Percentiles rank a stretch among this genome's conserved stretches.
Conservation (phyloP, 2,329 filamentous ascomycete genomes). For the Trichoderma cornu-damae region DNA sequence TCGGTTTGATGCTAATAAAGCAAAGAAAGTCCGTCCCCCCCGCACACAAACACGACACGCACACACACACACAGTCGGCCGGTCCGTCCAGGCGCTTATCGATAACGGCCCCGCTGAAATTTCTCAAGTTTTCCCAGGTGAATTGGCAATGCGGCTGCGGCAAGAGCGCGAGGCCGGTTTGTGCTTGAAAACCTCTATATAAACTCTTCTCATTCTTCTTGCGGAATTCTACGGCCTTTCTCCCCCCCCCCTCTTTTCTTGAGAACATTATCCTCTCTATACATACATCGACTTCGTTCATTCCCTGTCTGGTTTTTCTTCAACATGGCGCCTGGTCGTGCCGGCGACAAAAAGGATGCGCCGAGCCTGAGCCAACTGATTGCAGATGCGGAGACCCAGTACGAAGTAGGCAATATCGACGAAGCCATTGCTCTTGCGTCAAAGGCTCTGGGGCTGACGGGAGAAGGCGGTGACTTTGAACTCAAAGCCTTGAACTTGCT, state of each 20-base stretch:
- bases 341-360: slow-evolving; percentile 33
- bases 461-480: slow-evolving; percentile 44
- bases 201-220: background rate
- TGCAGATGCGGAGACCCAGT: slow-evolving; percentile 38
- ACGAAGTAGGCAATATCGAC: slow-evolving; percentile 40
- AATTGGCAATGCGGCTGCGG: slow-evolving; percentile 9
- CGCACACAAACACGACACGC: slow-evolving; percentile 20
- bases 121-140: slow-evolving; percentile 23
- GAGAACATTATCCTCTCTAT: background rate
- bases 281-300: background rate
- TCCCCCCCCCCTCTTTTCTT: no score
- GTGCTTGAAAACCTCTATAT: background rate
- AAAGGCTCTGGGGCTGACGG: slow-evolving; percentile 41
- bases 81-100: slow-evolving; percentile 28
- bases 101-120: slow-evolving; percentile 30
- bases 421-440: slow-evolving; percentile 38
- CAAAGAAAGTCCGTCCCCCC: no score
- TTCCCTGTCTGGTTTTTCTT: background rate
- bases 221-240: no score
- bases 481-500: slow-evolving; percentile 68
- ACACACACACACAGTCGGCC: no score
- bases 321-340: slow-evolving; percentile 40
- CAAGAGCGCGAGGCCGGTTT: background rate
- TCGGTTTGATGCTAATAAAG: slow-evolving; percentile 14
- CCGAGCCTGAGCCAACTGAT: slow-evolving; percentile 30